A percentile compares a stretch with the other conserved stretches of the same genome.
These are phyloP conservation scores for Aphanoascus verrucosus DNA, from an alignment of 2,329 filamentous ascomycete genomes.

Conservation along the genomic window DNA sequence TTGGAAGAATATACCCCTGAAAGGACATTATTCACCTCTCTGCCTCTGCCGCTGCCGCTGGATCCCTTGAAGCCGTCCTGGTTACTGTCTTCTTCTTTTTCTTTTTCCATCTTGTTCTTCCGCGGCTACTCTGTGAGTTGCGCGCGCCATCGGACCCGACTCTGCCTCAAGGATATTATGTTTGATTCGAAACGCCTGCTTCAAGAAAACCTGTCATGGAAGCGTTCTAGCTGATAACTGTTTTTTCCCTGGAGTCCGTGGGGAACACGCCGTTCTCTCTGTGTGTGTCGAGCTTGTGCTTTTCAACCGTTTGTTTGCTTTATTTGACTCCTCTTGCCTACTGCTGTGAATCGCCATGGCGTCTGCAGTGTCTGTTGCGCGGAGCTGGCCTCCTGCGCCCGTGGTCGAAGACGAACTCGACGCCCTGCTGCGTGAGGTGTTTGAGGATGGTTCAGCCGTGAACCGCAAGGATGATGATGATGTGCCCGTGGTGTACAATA, in stretches of 20 bases:
- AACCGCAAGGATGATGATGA: slow-evolving; percentile 10
- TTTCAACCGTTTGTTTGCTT: background rate
- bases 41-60: no score
- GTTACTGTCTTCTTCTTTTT: background rate
- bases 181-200: slow-evolving; percentile 14
- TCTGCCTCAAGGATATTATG: slow-evolving; percentile 15
- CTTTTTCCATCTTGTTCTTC: background rate
- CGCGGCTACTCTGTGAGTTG: slow-evolving; percentile 13
- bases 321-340: slow-evolving; percentile 9
- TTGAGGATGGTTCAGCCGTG: slow-evolving; percentile 22
- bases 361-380: slow-evolving; percentile 21
- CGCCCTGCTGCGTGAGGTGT: slow-evolving; percentile 33
- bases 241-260: background rate
- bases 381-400: slow-evolving; percentile 35
- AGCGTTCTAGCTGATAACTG: slow-evolving; percentile 11
- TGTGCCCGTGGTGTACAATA: slow-evolving; percentile 19
- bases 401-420: slow-evolving; percentile 37
- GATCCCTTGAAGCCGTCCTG: background rate
- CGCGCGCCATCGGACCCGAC: slow-evolving; percentile 9
- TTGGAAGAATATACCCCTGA: slow-evolving; percentile 7
- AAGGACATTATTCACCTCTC: background rate
- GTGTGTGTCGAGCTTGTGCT: slow-evolving; percentile 3
- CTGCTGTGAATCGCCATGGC: slow-evolving; percentile 16
- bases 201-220: slow-evolving; percentile 15
- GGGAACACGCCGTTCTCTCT: background rate